Percentiles rank a stretch among this genome's conserved stretches.
Conservation (phyloP, 345 rosid genomes). For the Populus ilicifolia region DNA sequence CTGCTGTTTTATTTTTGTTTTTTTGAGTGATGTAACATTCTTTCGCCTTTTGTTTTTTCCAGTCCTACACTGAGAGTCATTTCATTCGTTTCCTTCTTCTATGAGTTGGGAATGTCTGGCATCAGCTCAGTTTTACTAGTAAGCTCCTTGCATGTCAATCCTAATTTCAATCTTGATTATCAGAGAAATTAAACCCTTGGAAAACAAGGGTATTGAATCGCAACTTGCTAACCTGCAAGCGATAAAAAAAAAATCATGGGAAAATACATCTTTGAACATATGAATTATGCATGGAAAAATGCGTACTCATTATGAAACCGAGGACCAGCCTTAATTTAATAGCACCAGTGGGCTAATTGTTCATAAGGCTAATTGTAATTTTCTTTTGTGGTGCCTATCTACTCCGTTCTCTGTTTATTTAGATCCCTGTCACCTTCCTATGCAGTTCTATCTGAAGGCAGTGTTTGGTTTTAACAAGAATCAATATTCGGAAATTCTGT, state of each 20-base stretch:
- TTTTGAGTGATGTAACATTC: background rate
- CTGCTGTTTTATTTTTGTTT: background rate
- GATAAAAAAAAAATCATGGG: too few relatives aligned
- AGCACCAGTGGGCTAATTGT: too few relatives aligned
- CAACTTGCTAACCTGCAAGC: too few relatives aligned
- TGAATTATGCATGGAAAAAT: background rate
- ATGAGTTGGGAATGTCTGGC: conserved; percentile 55
- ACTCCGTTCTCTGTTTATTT: background rate
- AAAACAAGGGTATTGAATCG: background rate
- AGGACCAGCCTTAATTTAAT: background rate
- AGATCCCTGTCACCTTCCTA: background rate
- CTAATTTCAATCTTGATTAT: background rate
- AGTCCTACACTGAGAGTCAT: conserved; percentile 46
- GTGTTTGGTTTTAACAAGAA: conserved; percentile 46
- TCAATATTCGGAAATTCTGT: conserved; percentile 48
- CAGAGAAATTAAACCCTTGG: background rate
- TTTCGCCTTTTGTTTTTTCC: conserved; percentile 11
- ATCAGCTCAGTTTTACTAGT: conserved; percentile 44
- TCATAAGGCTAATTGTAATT: too few relatives aligned
- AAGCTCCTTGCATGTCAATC: conserved; percentile 7
- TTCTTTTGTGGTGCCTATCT: background rate
- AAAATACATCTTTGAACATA: too few relatives aligned
- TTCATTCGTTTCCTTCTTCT: conserved; percentile 49
- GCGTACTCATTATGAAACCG: too few relatives aligned
- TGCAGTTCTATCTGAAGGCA: conserved; percentile 43